Percentiles rank a stretch among this genome's conserved stretches.
These are phyloP conservation scores for Anaeromyces robustus DNA, from an alignment of 192 early-diverging fungal genomes.

Conservation along the genomic window DNA sequence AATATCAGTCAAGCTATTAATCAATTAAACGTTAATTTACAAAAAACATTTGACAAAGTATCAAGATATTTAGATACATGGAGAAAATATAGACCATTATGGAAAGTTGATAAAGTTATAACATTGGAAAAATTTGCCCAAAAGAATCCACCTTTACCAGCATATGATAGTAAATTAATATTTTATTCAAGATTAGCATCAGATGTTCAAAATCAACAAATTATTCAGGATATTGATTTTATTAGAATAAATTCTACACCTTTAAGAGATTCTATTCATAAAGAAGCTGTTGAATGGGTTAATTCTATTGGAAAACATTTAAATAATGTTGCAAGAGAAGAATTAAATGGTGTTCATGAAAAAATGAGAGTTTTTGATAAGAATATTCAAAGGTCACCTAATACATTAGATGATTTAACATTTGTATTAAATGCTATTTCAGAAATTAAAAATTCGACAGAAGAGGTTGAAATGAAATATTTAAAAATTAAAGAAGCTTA, in stretches of 20 bases:
- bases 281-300: conserved; percentile 37
- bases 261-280: conserved; percentile 29
- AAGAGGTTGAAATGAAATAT: conserved; percentile 37
- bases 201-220: conserved; percentile 32
- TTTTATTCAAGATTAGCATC: conserved; percentile 41
- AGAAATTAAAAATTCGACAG: conserved; percentile 29
- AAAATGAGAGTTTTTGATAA: conserved; percentile 24
- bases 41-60: conserved; percentile 27
- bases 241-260: conserved; percentile 29
- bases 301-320: conserved; percentile 37
- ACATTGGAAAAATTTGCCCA: conserved; percentile 50
- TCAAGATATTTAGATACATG: conserved; percentile 34
- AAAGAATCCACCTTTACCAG: conserved; percentile 36
- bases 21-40: conserved; percentile 24
- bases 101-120: conserved; percentile 50
- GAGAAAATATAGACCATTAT: conserved; percentile 41
- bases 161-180: conserved; percentile 38
- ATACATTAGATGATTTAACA: conserved; percentile 38
- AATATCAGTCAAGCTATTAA: conserved; percentile 23
- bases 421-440: conserved; percentile 42
- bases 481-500: conserved; percentile 36
- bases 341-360: conserved; percentile 13
- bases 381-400: conserved; percentile 23
- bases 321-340: conserved; percentile 26
- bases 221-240: conserved; percentile 35